These are phyloP conservation scores for Akanthomyces dipterigenus DNA, from an alignment of 2,329 filamentous ascomycete genomes.

Conservation along the genomic window DNA sequence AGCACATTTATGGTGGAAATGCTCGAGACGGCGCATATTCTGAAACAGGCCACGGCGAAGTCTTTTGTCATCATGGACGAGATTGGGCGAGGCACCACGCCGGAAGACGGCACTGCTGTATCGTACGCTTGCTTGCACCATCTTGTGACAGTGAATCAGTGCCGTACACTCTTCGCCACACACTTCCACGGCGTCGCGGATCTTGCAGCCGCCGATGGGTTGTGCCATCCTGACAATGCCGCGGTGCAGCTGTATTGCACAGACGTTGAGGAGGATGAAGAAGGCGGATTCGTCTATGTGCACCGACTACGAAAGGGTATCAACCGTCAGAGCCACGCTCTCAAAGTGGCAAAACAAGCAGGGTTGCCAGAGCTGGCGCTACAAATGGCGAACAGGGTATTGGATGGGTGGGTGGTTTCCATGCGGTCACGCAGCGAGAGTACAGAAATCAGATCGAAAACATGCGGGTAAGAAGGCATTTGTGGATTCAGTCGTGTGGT, in stretches of 20 bases:
- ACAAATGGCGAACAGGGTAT: slow-evolving; percentile 54
- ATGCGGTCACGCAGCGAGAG: not conserved
- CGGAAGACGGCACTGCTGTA: slow-evolving; percentile 83
- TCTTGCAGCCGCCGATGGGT: slow-evolving; percentile 52
- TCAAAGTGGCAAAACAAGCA: slow-evolving; percentile 89
- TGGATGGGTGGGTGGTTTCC: slow-evolving; percentile 24
- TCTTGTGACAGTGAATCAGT: slow-evolving; percentile 68
- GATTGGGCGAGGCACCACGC: slow-evolving; percentile 88
- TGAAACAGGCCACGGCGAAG: slow-evolving; percentile 73
- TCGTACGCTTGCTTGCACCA: slow-evolving; percentile 85
- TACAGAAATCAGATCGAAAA: not conserved
- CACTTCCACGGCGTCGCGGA: slow-evolving; percentile 87
- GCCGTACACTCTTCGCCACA: slow-evolving; percentile 83
- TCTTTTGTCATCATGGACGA: slow-evolving; percentile 99
- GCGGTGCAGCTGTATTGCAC: slow-evolving; percentile 75
- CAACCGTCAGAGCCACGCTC: slow-evolving; percentile 80
- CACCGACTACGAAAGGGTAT: slow-evolving; percentile 76
- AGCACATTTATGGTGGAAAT: slow-evolving; percentile 99
- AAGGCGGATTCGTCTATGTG: slow-evolving; percentile 73
- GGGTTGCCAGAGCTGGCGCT: slow-evolving; percentile 72
- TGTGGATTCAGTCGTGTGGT: too few species aligned
- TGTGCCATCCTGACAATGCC: slow-evolving; percentile 31
- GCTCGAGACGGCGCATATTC: slow-evolving; percentile 88
- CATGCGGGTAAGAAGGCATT: not conserved
- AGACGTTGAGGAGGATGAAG: slow-evolving; percentile 69